Evolutionary conservation across 106 monocot genomes (phyloP), one percentile per base, ranked within the genome.

Genomic region (Dendrobium huoshanense): DNA sequence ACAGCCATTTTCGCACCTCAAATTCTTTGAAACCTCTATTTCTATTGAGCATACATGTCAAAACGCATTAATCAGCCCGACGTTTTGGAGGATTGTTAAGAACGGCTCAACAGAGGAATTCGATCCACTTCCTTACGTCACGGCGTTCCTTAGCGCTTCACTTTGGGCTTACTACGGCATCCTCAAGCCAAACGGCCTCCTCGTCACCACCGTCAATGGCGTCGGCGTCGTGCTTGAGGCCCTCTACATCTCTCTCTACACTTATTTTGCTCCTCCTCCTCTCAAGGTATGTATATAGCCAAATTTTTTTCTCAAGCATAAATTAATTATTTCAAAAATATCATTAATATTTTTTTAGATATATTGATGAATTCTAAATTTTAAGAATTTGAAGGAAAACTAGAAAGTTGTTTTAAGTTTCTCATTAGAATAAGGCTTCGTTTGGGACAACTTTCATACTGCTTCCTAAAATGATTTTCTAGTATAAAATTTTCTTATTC

Each of bases 161-260:
- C 56, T 92, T 6, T 92, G 90, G 90, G 82, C 83, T 7, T 92
- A 88, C 78, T 92, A 90, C 67, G 92, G 88, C 9, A 13, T 88
- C 68, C 84, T 77, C 47, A 90, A 85, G 88, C 87, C 90, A 15
- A 81, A 45, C 4, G 90, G 80, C 17, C 59, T 84, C 31, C 91
- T 87, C 40, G 55, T 91, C 31, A 75, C 80, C 67, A 88, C 88
- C 2, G 84, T 92, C 17, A 86, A 89, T 42, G 86, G 84, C 27
- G 72, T 77, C n/a, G 91, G 91, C 15, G 51, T 78, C 31, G 75
- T 82, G 9, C 9, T 92, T 9, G 83, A 92, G 81, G 79, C 86
- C 41, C 73, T 80, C 72, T 92, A 92, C 18, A 87, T 92, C 47
- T 37, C 49, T 9, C 48, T 92, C 0, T 92, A 75, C 75, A 72